Percentiles rank a stretch among this genome's conserved stretches.
Conservation (phyloP, 129 eudicot genomes). For the Solidago caesia region DNA sequence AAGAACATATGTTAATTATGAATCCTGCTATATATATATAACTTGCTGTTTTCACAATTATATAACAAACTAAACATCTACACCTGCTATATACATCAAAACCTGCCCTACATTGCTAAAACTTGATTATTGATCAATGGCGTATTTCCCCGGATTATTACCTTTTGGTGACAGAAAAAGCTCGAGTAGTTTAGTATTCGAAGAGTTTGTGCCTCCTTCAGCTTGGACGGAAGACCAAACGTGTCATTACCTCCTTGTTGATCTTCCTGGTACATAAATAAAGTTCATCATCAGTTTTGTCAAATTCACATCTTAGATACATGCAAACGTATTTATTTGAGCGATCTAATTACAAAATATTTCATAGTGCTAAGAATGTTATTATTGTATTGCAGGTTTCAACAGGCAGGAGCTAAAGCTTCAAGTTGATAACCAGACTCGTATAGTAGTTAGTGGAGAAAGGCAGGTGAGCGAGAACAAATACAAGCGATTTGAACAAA, state of each 20-base stretch:
- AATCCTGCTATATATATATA: constrained; percentile 18
- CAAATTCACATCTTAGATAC: background rate
- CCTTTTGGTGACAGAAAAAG: constrained; percentile 24
- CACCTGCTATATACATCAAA: background rate
- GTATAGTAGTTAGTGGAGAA: constrained; percentile 57
- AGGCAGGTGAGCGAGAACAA: constrained; percentile 44
- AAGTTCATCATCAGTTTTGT: background rate
- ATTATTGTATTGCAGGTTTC: constrained; percentile 41
- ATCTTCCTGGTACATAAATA: constrained; percentile 51
- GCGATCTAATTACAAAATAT: background rate
- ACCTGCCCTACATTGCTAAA: background rate
- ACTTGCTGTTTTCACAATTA: background rate
- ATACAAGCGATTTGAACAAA: constrained; percentile 46
- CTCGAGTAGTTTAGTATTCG: constrained; percentile 30
- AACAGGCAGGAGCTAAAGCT: constrained; percentile 49
- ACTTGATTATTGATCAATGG: constrained; percentile 23
- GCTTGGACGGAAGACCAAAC: constrained; percentile 55
- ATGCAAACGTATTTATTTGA: background rate
- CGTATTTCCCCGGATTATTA: constrained; percentile 14
- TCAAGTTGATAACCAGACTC: constrained; percentile 46
- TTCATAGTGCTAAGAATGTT: background rate
- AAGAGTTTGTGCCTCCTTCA: constrained; percentile 51
- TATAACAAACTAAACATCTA: constrained; percentile 25
- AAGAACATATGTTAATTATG: constrained; percentile 22
- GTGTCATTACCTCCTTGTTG: constrained; percentile 44